Evolutionary conservation across 805 yeast species (phyloP).

Genomic region (Candida bentonensis): DNA sequence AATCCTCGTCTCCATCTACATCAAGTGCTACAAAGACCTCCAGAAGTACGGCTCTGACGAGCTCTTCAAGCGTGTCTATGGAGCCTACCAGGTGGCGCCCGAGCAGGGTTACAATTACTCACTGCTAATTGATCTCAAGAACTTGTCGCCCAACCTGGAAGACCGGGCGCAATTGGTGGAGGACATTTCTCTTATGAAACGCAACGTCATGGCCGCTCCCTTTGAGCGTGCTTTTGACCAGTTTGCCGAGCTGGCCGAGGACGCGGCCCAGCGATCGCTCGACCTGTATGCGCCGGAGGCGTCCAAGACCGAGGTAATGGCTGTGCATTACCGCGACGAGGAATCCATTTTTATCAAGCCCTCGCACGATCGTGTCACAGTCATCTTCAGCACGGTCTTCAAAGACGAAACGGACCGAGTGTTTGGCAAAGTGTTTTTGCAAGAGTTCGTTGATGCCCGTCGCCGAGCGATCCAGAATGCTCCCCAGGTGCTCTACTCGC

Average conservation of each 20-base stretch:
- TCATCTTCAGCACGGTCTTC: conserved; percentile 85
- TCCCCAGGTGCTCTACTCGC: conserved; percentile 90
- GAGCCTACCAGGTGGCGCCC: conserved; percentile 34
- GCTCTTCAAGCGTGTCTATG: conserved; percentile 32
- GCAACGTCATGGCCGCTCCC: conserved; percentile 86
- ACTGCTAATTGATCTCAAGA: conserved; percentile 46
- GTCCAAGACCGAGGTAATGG: conserved; percentile 42
- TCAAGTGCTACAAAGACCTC: conserved; percentile 69
- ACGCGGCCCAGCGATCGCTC: conserved; percentile 22
- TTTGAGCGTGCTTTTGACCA: conserved; percentile 74
- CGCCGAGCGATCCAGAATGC: conserved; percentile 93
- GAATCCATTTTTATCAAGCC: conserved; percentile 88
- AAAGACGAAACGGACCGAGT: conserved; percentile 90
- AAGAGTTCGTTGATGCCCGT: conserved; percentile 90
- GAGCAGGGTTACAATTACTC: conserved; percentile 81
- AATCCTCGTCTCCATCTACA: conserved; percentile 52
- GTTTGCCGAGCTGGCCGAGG: conserved; percentile 50
- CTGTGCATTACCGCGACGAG: conserved; percentile 78
- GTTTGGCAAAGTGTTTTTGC: conserved; percentile 23
- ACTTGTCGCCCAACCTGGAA: conserved; percentile 26
- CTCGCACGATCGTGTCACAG: conserved; percentile 91
- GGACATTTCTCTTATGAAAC: conserved; percentile 61
- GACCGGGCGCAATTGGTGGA: conserved; percentile 42
- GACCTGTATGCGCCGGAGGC: conserved; percentile 28
- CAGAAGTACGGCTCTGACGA: conserved; percentile 40